Base-by-base conservation (phyloP, 1,284 basidiomycete species). In the Papiliotrema laurentii region DNA sequence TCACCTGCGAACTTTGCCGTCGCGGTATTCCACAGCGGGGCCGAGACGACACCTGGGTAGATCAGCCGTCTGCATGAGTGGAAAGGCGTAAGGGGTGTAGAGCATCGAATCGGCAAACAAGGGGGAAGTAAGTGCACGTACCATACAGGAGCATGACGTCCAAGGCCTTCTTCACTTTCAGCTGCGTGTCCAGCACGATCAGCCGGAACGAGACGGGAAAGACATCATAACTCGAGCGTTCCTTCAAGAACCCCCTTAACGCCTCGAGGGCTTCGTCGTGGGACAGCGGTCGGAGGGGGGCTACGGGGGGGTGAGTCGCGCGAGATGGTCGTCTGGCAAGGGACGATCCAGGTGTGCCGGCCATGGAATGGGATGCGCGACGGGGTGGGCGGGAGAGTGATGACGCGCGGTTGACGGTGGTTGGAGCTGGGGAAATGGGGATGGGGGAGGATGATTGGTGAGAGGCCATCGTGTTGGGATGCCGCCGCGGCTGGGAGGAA, bases 21-120 rank as follows among this genome's bases (percentile, higher is more conserved):
- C 53, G 89, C 85, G 68, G 89, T 92, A 76, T 94, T 92, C 89
- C 94, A 99, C n/a, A 98, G 78, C 3, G 96, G 94, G 3, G 96
- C 96, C 4, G 94, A 97, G 5, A 98, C 94, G 49, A 98, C 92
- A 55, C 91, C 92, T 94, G 63, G n/a, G n/a, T 31, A 21, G 11
- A 35, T 55, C 35, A 57, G 37, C 36, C 24, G 18, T 18, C 19
- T 26, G 4, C 27, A 34, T 39, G 19, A 22, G 21, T 5, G 24
- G 34, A 33, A 34, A 21, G n/a, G n/a, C n/a, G n/a, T n/a, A n/a
- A n/a, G n/a, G n/a, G n/a, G n/a, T n/a, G 34, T 33, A n/a, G 11
- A 44, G 30, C 26, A 7, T 31, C 27, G 18, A 7, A 11, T 36
- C 34, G n/a, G n/a, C n/a, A n/a, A n/a, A n/a, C n/a, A n/a, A n/a